Conservation (phyloP, 78 protist species). For the Dictyostelium intermedium region DNA sequence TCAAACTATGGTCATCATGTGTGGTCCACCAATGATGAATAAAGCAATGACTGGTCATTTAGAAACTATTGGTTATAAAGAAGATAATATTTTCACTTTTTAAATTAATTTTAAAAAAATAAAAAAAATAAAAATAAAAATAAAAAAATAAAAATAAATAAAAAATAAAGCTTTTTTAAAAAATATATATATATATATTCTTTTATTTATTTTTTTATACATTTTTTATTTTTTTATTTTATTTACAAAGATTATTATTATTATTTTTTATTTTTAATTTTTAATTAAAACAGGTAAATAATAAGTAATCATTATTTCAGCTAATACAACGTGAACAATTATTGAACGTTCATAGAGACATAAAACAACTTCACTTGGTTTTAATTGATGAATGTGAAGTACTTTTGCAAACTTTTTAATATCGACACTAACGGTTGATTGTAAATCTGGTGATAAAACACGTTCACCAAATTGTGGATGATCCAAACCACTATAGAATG, state of each 20-base stretch:
- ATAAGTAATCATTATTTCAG: neutral
- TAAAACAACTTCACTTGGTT: conserved; percentile 43
- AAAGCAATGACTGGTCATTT: conserved; percentile 82
- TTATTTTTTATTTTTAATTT: neutral
- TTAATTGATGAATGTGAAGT: conserved; percentile 15
- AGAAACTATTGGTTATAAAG: neutral
- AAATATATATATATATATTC: neutral
- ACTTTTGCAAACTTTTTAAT: conserved; percentile 50
- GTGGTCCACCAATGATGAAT: conserved; percentile 91
- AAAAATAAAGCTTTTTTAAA: neutral
- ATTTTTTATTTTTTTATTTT: neutral
- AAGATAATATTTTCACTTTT: conserved; percentile 34
- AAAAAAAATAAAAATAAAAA: neutral
- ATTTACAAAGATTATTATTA: neutral
- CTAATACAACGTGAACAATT: conserved; percentile 2
- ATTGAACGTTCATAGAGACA: conserved; percentile 28
- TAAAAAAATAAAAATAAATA: neutral
- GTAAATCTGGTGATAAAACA: neutral
- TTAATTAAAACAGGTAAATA: conserved; percentile 40
- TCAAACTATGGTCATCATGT: conserved; percentile 62
- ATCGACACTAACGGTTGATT: conserved; percentile 19
- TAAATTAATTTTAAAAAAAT: conserved; percentile 53
- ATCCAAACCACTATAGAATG: conserved; percentile 21
- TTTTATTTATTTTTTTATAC: neutral
- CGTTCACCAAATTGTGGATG: neutral